Evolutionary conservation across 2,329 filamentous ascomycete genomes (phyloP), one percentile per base, ranked within the genome.

Genomic region (Didymella arachidicola): DNA sequence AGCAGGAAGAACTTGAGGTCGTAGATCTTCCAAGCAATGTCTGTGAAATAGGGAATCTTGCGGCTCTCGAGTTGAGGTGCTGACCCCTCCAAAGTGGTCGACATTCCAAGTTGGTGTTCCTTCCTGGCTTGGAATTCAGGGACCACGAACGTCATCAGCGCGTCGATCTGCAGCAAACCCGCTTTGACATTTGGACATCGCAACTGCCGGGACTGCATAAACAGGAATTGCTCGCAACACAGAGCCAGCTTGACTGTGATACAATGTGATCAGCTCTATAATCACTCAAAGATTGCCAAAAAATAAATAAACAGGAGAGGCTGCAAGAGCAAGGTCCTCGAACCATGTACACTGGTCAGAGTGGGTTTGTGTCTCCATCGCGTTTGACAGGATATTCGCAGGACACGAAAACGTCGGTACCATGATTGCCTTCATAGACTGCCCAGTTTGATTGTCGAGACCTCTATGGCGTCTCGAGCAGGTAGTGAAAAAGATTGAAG

Each of bases 91-190:
- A 53, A 46, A 50, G 62, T 53, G 44, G 36, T 19, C 36, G 57
- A 58, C 65, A 73, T 64, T 56, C 62, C 53, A 71, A 70, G 60
- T 57, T 68, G 68, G 58, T 68, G 62, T 59, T 65, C 68, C 67
- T 69, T 69, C 62, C 65, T 68, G 59, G 36, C 36, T 19, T 39
- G 55, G 43, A 57, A 58, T 39, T 39, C 36, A 39, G 48, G 50
- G 60, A 60, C 48, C 55, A 51, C 56, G 42, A 64, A 74, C 72
- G 72, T 73, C 71, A 74, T 73, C 57, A 62, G 56, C 61, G 66
- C 63, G 53, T 53, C 57, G 61, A 63, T 56, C 57, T 66, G 68
- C 58, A 53, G 45, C 18, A 65, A 70, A 70, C 68, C 56, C 39
- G 49, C 56, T 47, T 55, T 46, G 50, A 54, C 56, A 50, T 18